Evolutionary conservation across 2,329 filamentous ascomycete genomes (phyloP), one percentile per base, ranked within the genome.

Genomic region (Xylariaceae sp.): DNA sequence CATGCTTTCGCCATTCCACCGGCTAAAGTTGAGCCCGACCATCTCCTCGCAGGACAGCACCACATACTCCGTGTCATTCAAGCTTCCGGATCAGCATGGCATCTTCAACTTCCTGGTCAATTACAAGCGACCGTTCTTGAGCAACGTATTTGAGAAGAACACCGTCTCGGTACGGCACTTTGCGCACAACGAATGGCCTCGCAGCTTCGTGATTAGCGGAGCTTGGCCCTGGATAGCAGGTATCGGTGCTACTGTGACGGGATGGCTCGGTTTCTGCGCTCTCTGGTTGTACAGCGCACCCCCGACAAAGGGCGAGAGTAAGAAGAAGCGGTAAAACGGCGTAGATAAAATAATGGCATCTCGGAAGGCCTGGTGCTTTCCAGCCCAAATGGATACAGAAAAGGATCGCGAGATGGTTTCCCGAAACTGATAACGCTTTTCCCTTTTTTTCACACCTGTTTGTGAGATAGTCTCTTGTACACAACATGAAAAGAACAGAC

Each of bases 21-120:
- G 94, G 40, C 80, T 97, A 32, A 78, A 84, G 55, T 84, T 99
- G 30, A 65, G 75, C 8, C 80, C 83, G 13, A 70, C 77, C 9
- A 71, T 73, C 30, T 77, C 77, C 22, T 86, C 84, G 1, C 72
- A 78, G 51, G 85, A 89, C 64, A 84, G 85, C 60, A 86, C 88
- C 47, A 80, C 88, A 57, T 99, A 86, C 77, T 80, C 80, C 59
- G 80, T 82, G 43, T 80, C 82, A 21, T 96, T 99, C 74, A 87
- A 80, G 60, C 81, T 92, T 3, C 94, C 94, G 4, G 94, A 99
- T 71, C 94, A 99, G 74, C 94, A 99, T 76, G 94, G 94, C 69
- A 96, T 99, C 74, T 99, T 97, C 81, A 95, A 95, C 76, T 97
- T 99, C 81, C 84, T 86, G 69, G 81, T 97, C 72, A 95, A 96